A percentile compares a stretch with the other conserved stretches of the same genome.
phyloP scores from a whole-genome alignment of 164 flowering plant species.

The Vitis rotundifolia region DNA sequence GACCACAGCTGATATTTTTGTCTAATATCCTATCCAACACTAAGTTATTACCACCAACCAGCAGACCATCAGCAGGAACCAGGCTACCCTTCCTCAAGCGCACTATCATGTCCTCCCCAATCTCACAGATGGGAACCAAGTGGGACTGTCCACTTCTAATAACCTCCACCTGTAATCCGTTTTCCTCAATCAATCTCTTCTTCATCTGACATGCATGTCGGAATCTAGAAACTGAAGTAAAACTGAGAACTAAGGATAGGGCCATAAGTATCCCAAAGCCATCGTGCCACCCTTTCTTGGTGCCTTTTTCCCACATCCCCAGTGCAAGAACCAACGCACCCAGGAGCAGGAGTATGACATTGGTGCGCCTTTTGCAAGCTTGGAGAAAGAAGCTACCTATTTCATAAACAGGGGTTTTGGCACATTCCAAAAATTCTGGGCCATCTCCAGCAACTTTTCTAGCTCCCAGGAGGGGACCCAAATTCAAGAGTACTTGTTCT shows the following conservation, averaged over 20 bases:
- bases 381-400: constrained; percentile 3
- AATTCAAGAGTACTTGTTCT: background rate
- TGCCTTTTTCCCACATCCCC: constrained; percentile 19
- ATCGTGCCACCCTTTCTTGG: constrained; percentile 21
- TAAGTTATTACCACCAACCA: background rate
- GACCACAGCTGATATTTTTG: background rate
- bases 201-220: background rate
- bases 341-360: constrained; percentile 6
- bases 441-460: background rate
- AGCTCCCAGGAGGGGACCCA: constrained; percentile 1
- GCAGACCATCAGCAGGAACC: constrained; percentile 18
- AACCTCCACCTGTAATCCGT: constrained; percentile 4
- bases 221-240: constrained; percentile 9
- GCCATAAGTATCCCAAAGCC: constrained; percentile 14
- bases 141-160: background rate
- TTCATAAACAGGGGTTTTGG: background rate
- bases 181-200: constrained; percentile 1
- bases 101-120: constrained; percentile 8
- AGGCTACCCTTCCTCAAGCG: constrained; percentile 5
- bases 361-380: constrained; percentile 7
- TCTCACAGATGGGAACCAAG: background rate
- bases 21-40: constrained; percentile 3
- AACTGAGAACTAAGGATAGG: constrained; percentile 4
- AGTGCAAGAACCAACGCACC: constrained; percentile 14
- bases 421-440: background rate